Conservation (phyloP, 2,329 filamentous ascomycete genomes). For the Calonectria honghensis region DNA sequence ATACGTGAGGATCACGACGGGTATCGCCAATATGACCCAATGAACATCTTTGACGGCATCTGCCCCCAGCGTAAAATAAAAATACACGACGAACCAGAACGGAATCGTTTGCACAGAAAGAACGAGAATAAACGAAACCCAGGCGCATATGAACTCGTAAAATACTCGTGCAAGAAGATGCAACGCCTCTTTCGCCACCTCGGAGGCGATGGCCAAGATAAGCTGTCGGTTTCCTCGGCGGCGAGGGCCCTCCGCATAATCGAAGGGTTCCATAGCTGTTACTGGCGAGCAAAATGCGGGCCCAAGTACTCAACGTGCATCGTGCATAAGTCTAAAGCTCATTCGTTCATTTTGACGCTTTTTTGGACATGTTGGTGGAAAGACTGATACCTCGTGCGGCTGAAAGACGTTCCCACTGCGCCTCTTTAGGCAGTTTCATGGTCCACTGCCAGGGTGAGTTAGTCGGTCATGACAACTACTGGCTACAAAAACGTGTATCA, state of each 20-base stretch:
- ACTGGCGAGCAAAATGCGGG: background rate
- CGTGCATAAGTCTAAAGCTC: background rate
- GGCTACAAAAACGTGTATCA: background rate
- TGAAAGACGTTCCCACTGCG: background rate
- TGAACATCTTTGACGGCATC: background rate
- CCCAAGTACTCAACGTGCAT: background rate
- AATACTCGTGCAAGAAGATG: background rate
- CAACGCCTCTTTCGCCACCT: slow-evolving; percentile 23
- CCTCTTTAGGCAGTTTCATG: slow-evolving; percentile 16
- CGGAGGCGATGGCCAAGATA: slow-evolving; percentile 24
- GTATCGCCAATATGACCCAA: background rate
- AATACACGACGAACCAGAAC: slow-evolving; percentile 1
- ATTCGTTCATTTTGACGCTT: background rate
- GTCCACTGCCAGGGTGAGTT: background rate
- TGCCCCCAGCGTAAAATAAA: background rate
- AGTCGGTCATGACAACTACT: background rate
- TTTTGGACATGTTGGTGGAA: background rate
- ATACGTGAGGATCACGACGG: slow-evolving; percentile 8
- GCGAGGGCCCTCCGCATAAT: slow-evolving; percentile 4
- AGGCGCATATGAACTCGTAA: background rate
- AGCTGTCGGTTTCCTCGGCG: slow-evolving; percentile 11
- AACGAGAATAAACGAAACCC: background rate
- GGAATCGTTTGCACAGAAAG: slow-evolving; percentile 3
- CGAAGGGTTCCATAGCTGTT: slow-evolving; percentile 7
- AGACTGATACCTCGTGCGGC: background rate